phyloP scores from a whole-genome alignment of 2,329 filamentous ascomycete species.

The Colletotrichum limetticola region DNA sequence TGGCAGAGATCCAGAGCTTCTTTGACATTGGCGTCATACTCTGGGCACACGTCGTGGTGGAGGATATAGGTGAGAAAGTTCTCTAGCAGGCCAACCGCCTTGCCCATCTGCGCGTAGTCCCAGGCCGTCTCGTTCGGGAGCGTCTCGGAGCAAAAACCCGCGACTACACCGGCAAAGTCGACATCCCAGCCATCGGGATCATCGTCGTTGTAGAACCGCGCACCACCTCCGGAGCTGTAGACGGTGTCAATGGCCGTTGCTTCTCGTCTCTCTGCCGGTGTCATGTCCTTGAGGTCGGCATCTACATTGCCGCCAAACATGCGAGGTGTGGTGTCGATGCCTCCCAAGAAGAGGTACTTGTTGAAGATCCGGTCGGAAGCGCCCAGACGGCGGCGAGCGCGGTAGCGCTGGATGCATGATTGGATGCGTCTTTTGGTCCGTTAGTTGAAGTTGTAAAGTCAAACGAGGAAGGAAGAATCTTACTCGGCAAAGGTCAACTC shows the following conservation, averaged over 20 bases:
- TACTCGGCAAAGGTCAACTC: conserved; percentile 68
- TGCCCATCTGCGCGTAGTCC: conserved; percentile 63
- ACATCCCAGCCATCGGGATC: conserved; percentile 73
- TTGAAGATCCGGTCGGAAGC: conserved; percentile 74
- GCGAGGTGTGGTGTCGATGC: conserved; percentile 70
- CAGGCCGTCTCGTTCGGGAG: conserved; percentile 62
- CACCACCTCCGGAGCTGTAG: conserved; percentile 54
- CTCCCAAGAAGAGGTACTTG: conserved; percentile 85
- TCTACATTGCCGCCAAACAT: conserved; percentile 71
- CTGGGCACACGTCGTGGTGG: conserved; percentile 86
- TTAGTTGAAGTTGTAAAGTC: conserved; percentile 9
- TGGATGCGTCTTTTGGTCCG: conserved; percentile 76
- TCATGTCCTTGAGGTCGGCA: conserved; percentile 65
- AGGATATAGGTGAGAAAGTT: conserved; percentile 93
- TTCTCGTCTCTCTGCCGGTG: conserved; percentile 71
- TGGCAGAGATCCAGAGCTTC: conserved; percentile 75
- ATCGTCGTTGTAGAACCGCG: conserved; percentile 62
- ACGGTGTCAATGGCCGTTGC: conserved; percentile 73
- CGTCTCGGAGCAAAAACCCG: conserved; percentile 77
- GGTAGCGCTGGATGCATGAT: conserved; percentile 84
- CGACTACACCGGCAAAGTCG: conserved; percentile 82
- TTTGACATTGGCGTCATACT: conserved; percentile 76
- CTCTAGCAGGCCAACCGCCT: conserved; percentile 74
- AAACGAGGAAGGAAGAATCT: not conserved
- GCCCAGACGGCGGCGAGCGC: conserved; percentile 76